Conservation (phyloP, 1,139 yeast genomes). For the Taphrina communis region DNA sequence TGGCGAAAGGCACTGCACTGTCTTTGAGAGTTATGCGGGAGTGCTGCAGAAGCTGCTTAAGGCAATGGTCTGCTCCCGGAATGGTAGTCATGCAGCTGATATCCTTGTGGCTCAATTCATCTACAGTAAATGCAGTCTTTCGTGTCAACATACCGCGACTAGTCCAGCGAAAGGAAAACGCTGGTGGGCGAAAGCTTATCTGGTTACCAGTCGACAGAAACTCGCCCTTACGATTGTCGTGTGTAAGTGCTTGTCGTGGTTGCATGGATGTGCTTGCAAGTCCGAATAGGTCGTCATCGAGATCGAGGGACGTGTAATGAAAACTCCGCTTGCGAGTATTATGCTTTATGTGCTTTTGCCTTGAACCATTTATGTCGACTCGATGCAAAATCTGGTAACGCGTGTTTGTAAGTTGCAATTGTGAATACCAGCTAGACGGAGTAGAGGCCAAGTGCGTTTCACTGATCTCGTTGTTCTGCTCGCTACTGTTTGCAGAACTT, state of each 20-base stretch:
- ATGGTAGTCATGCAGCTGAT: not conserved
- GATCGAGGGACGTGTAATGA: not conserved
- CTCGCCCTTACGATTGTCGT: not conserved
- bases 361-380: not conserved
- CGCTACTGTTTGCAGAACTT: not conserved
- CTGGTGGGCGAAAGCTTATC: not conserved
- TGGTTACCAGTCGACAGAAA: not conserved
- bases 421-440: not conserved
- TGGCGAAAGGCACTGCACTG: conserved; percentile 33
- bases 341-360: not conserved
- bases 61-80: not conserved
- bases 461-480: not conserved
- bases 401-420: not conserved
- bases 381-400: not conserved
- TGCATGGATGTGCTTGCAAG: not conserved
- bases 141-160: conserved; percentile 3
- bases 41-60: conserved; percentile 24
- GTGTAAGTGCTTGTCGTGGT: not conserved
- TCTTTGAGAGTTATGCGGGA: conserved; percentile 21
- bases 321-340: not conserved
- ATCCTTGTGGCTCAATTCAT: not conserved
- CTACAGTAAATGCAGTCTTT: not conserved
- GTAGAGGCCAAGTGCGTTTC: not conserved
- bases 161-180: conserved; percentile 7
- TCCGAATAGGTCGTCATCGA: conserved; percentile 6